phyloP scores from a whole-genome alignment of 1,139 yeast species.

The Hanseniaspora sp. region DNA sequence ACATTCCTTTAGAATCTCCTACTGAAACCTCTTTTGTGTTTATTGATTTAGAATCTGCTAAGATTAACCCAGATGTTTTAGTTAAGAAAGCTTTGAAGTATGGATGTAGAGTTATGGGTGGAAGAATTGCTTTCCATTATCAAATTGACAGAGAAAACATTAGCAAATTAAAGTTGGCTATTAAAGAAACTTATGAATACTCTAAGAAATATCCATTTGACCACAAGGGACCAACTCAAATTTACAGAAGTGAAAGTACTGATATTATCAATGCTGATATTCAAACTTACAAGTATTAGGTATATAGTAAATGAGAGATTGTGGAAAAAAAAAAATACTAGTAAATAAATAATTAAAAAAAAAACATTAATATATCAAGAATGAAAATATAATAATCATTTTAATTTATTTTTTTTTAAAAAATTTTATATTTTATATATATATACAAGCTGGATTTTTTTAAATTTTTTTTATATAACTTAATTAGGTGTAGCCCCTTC shows the following conservation, averaged over 20 bases:
- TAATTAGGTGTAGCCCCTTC: conserved; percentile 12
- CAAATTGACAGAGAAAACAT: conserved; percentile 60
- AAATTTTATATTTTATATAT: neutral
- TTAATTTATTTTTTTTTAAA: too few relatives aligned
- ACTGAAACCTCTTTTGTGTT: conserved; percentile 82
- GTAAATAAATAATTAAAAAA: too few relatives aligned
- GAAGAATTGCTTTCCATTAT: conserved; percentile 75
- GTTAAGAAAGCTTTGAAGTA: conserved; percentile 48
- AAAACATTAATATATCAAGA: too few relatives aligned
- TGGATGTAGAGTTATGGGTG: conserved; percentile 59
- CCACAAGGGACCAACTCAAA: conserved; percentile 34
- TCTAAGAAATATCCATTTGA: conserved; percentile 35
- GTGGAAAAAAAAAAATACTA: too few relatives aligned
- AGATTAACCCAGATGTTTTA: conserved; percentile 49
- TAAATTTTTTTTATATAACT: neutral
- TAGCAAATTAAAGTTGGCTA: conserved; percentile 50
- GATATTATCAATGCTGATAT: conserved; percentile 28
- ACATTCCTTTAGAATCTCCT: conserved; percentile 56
- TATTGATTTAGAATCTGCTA: conserved; percentile 50
- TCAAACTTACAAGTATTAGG: conserved; percentile 27
- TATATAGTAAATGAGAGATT: neutral
- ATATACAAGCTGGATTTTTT: neutral
- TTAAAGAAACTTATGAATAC: conserved; percentile 46
- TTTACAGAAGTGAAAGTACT: conserved; percentile 33
- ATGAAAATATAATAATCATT: too few relatives aligned